Evolutionary conservation across 2,329 filamentous ascomycete genomes (phyloP), one percentile per base, ranked within the genome.

Genomic region (Fusarium citri): DNA sequence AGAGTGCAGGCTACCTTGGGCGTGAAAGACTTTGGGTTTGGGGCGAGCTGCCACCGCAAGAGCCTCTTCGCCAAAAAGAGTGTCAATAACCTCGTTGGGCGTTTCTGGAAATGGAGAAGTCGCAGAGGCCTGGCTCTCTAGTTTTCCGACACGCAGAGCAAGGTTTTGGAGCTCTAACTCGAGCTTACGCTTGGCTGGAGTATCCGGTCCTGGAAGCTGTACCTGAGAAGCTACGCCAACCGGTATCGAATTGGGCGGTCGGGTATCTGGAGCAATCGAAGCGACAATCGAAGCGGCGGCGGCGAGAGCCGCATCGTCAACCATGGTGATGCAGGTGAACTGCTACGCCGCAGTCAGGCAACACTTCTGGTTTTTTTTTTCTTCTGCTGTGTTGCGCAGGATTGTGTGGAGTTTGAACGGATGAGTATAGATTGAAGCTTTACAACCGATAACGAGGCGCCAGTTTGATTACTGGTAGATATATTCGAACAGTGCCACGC

Each of bases 91-190:
- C 82, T 96, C 93, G 79, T 91, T 94, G 49, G 94, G 93, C 12
- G 93, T 96, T 77, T 94, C 91, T 74, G 94, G 94, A 74, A 94
- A 87, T 59, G 86, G 83, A 70, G 86, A 85, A 62, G 86, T 80
- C 61, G 87, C 83, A 76, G 87, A 88, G 71, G 92, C 91, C 81
- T 91, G 91, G 73, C 89, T 89, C 84, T 98, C 94, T 73, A 98
- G 88, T 71, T 91, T 89, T 70, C 94, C 92, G 72, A 98, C 89
- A 72, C 96, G 87, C 66, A 90, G 83, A 64, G 91, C 88, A 69
- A 98, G 87, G 59, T 92, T 91, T 53, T 91, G 88, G 61, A 99
- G 87, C 82, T 98, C 95, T 64, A 87, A 86, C 82, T 98, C 94
- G 66, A 98, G 88, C 31, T 87, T 87, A 72, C 88, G 86, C 83